These are phyloP conservation scores for Aspergillus coremiiformis DNA, from an alignment of 495 filamentous ascomycete species.

Conservation along the genomic window DNA sequence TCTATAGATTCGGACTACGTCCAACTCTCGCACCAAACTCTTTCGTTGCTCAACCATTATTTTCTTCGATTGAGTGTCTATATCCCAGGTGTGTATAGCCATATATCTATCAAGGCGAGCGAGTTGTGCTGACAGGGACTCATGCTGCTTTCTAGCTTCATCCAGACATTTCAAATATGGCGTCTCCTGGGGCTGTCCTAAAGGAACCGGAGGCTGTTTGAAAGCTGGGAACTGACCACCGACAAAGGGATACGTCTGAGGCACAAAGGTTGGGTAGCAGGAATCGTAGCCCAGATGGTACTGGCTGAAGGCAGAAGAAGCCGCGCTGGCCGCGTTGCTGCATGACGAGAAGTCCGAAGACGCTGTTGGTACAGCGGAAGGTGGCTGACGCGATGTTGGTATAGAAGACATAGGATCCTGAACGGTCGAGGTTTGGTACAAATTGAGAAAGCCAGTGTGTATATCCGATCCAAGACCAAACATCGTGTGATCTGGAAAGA, in stretches of 20 bases:
- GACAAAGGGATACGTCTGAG: conserved; percentile 8
- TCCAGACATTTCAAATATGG: conserved; percentile 14
- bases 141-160: conserved; percentile 19
- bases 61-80: conserved; percentile 25
- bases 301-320: conserved; percentile 7
- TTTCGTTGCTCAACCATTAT: conserved; percentile 30
- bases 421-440: conserved; percentile 7
- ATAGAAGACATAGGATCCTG: conserved; percentile 4
- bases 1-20: conserved; percentile 27
- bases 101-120: conserved; percentile 32
- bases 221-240: not conserved
- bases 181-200: conserved; percentile 5
- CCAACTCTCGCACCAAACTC: conserved; percentile 31
- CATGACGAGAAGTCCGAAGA: conserved; percentile 3
- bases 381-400: conserved; percentile 5
- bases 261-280: not conserved
- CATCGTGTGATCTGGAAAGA: not conserved
- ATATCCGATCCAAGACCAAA: conserved; percentile 5
- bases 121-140: conserved; percentile 25
- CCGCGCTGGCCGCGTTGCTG: conserved; percentile 2
- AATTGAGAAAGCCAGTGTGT: conserved; percentile 7
- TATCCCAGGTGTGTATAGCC: conserved; percentile 32
- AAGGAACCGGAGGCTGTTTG: conserved; percentile 6
- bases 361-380: conserved; percentile 1
- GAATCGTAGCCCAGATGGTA: conserved; percentile 7